Conservation (phyloP, 2,329 filamentous ascomycete species). For the Escovopsis sp. region DNA sequence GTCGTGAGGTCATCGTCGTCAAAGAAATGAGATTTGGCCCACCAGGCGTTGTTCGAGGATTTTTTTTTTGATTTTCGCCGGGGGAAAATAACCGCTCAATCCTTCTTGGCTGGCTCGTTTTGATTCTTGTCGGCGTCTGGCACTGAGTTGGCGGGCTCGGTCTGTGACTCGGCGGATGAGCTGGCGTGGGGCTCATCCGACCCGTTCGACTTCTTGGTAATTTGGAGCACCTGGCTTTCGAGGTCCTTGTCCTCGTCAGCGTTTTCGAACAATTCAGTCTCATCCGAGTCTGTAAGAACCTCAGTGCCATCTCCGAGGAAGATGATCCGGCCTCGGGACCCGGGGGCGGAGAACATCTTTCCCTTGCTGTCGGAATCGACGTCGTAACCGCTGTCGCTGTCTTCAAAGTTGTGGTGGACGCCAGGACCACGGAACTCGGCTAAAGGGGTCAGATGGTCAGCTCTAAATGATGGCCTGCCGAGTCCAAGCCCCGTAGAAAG, state of each 20-base stretch:
- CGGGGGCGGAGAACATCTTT: slow-evolving; percentile 49
- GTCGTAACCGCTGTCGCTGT: slow-evolving; percentile 64
- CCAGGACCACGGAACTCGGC: slow-evolving; percentile 76
- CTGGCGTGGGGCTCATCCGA: slow-evolving; percentile 5
- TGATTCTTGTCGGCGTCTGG: slow-evolving; percentile 12
- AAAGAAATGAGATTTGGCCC: not conserved
- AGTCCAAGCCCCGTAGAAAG: slow-evolving; percentile 5
- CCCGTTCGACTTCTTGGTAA: slow-evolving; percentile 13
- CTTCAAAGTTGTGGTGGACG: slow-evolving; percentile 69
- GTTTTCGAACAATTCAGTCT: slow-evolving; percentile 88
- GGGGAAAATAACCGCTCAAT: slow-evolving; percentile 18
- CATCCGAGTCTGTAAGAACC: slow-evolving; percentile 73
- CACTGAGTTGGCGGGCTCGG: slow-evolving; percentile 11
- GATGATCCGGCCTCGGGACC: slow-evolving; percentile 76
- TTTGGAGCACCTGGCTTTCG: slow-evolving; percentile 65
- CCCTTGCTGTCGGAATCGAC: slow-evolving; percentile 52
- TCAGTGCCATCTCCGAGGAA: slow-evolving; percentile 91
- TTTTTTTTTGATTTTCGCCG: slow-evolving; percentile 6
- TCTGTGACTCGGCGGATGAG: slow-evolving; percentile 10
- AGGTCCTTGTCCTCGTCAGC: slow-evolving; percentile 73
- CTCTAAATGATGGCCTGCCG: slow-evolving; percentile 8
- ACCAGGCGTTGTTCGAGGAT: slow-evolving; percentile 1
- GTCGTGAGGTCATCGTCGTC: not conserved
- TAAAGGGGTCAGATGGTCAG: slow-evolving; percentile 22
- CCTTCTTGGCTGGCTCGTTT: slow-evolving; percentile 18